Evolutionary conservation across 805 yeast genomes (phyloP).

Genomic region (Ogataea degrootiae): DNA sequence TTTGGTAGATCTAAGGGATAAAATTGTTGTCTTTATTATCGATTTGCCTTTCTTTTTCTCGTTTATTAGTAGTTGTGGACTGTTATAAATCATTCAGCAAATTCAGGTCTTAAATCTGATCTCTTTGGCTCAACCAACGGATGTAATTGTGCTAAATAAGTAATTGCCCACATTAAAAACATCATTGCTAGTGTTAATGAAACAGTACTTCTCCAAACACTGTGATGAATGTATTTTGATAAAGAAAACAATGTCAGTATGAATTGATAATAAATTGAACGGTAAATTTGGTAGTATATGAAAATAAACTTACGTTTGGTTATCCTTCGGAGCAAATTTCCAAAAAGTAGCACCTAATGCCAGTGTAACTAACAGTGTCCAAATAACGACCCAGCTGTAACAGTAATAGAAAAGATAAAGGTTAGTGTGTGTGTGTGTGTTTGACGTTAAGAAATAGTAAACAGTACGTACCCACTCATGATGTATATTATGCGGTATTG

Average conservation of each 20-base stretch:
- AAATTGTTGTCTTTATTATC: constrained; percentile 4
- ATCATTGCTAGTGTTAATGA: constrained; percentile 60
- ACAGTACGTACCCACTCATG: constrained; percentile 19
- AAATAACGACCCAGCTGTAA: constrained; percentile 65
- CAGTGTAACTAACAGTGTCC: constrained; percentile 55
- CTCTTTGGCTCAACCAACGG: constrained; percentile 90
- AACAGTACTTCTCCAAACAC: constrained; percentile 73
- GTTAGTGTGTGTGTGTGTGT: not conserved
- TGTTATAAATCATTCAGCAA: constrained; percentile 28
- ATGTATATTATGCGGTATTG: not conserved
- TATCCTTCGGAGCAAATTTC: constrained; percentile 80
- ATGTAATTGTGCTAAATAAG: constrained; percentile 82
- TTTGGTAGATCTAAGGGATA: constrained; percentile 9
- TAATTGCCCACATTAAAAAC: constrained; percentile 72
- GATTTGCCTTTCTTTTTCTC: not conserved
- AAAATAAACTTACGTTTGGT: constrained; percentile 50
- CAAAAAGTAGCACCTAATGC: constrained; percentile 65
- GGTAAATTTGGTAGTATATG: no score
- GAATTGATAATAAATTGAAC: no score
- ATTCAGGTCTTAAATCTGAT: constrained; percentile 85
- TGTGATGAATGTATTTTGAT: constrained; percentile 11
- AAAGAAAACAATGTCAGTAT: not conserved
- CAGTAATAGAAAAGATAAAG: not conserved
- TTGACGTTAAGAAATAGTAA: not conserved
- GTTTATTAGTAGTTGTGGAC: not conserved